Conservation (phyloP, 73 alveolate genomes). For the Tetrahymena thermophila region DNA sequence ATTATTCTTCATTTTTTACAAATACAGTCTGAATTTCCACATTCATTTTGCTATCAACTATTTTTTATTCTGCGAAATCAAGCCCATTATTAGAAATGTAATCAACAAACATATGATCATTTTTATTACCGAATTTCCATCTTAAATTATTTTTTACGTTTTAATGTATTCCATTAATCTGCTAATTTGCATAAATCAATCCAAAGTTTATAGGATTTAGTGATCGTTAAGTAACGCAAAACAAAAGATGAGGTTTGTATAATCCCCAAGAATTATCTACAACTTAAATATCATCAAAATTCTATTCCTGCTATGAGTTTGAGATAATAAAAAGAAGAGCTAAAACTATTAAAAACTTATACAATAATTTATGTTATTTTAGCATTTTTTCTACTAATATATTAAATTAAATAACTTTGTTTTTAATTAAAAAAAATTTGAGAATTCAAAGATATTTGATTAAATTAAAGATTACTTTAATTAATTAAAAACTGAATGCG, state of each 20-base stretch:
- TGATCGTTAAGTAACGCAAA: neutral
- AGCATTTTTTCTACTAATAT: neutral
- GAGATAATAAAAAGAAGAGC: neutral
- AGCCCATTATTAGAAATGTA: neutral
- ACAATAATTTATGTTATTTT: too few relatives aligned
- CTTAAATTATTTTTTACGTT: neutral
- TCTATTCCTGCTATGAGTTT: neutral
- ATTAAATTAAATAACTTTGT: too few relatives aligned
- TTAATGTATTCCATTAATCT: neutral
- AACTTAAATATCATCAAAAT: neutral
- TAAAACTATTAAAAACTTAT: neutral
- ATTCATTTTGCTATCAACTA: neutral
- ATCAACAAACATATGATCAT: neutral
- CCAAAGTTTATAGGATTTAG: neutral
- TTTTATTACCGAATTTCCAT: neutral
- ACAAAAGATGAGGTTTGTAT: neutral
- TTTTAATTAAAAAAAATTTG: too few relatives aligned
- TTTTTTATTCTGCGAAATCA: neutral
- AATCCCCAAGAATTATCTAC: neutral
- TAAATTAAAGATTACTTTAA: neutral
- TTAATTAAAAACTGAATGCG: too few relatives aligned
- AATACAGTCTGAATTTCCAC: neutral
- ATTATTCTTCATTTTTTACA: neutral
- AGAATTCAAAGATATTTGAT: neutral
- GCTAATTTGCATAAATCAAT: neutral